Conservation (phyloP, 2,329 filamentous ascomycete species). For the Blastomyces percursus region DNA sequence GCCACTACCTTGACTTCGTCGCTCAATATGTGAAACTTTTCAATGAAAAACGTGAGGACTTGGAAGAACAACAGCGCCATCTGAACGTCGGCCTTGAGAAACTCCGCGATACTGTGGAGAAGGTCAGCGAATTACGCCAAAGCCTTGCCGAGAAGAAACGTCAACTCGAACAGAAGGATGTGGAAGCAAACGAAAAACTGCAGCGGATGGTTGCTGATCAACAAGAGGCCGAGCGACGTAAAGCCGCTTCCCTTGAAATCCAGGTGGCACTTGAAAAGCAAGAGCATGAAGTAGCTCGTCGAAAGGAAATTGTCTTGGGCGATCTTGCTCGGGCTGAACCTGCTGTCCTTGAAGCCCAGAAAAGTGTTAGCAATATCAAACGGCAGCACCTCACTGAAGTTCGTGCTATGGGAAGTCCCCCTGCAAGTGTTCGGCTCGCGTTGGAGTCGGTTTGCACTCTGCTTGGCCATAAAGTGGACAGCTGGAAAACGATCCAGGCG, state of each 20-base stretch:
- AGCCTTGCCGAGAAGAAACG: constrained; percentile 91
- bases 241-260: constrained; percentile 77
- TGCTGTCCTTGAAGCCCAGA: constrained; percentile 82
- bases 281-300: constrained; percentile 72
- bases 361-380: constrained; percentile 98
- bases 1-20: constrained; percentile 96
- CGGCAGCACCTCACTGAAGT: constrained; percentile 95
- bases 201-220: constrained; percentile 97
- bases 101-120: constrained; percentile 88
- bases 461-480: constrained; percentile 76
- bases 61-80: constrained; percentile 97
- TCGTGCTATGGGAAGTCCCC: constrained; percentile 89
- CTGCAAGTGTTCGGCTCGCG: constrained; percentile 78
- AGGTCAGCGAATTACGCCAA: constrained; percentile 81
- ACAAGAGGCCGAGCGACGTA: constrained; percentile 83
- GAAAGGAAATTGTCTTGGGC: constrained; percentile 71
- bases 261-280: constrained; percentile 79
- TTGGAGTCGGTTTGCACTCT: constrained; percentile 94
- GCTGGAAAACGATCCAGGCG: constrained; percentile 83
- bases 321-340: constrained; percentile 89
- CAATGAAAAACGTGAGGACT: constrained; percentile 94
- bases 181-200: constrained; percentile 92
- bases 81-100: constrained; percentile 98
- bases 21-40: constrained; percentile 96
- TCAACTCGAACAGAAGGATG: constrained; percentile 85